Conservation (phyloP, 2,329 filamentous ascomycete genomes). For the Cercospora citrullina region DNA sequence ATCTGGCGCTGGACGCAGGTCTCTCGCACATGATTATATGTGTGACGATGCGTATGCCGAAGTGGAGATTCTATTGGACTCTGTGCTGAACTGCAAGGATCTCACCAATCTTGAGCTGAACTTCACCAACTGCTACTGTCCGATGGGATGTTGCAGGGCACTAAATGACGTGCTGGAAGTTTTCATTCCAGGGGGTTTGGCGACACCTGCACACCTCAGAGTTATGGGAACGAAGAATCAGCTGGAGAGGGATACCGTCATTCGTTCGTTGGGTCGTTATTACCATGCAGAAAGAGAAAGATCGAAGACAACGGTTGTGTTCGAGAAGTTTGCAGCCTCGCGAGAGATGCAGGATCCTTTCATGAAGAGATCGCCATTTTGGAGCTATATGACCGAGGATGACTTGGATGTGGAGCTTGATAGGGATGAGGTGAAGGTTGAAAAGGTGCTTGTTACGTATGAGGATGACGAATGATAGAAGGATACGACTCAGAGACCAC, state of each 20-base stretch:
- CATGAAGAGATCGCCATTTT: not conserved
- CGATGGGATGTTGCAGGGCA: not conserved
- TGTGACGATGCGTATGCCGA: fast-evolving
- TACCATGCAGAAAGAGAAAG: too few relatives aligned
- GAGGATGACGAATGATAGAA: not conserved
- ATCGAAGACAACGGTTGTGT: not conserved
- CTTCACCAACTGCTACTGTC: not conserved
- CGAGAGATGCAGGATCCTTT: not conserved
- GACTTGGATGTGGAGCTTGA: not conserved
- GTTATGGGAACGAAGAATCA: not conserved
- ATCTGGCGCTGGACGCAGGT: fast-evolving
- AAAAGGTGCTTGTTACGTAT: too few relatives aligned
- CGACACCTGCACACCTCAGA: not conserved
- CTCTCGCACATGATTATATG: not conserved
- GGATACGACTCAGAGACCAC: too few relatives aligned
- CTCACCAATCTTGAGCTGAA: not conserved
- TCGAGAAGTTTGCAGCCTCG: not conserved
- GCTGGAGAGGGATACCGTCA: not conserved
- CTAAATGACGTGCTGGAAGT: not conserved
- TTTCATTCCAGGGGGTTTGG: not conserved
- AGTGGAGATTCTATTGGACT: fast-evolving
- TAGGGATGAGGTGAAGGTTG: not conserved
- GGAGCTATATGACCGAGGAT: not conserved
- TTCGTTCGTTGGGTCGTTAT: not conserved
- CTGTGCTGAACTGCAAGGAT: not conserved